phyloP scores from a whole-genome alignment of 2,329 filamentous ascomycete species.

The Epichloe brachyelytri region DNA sequence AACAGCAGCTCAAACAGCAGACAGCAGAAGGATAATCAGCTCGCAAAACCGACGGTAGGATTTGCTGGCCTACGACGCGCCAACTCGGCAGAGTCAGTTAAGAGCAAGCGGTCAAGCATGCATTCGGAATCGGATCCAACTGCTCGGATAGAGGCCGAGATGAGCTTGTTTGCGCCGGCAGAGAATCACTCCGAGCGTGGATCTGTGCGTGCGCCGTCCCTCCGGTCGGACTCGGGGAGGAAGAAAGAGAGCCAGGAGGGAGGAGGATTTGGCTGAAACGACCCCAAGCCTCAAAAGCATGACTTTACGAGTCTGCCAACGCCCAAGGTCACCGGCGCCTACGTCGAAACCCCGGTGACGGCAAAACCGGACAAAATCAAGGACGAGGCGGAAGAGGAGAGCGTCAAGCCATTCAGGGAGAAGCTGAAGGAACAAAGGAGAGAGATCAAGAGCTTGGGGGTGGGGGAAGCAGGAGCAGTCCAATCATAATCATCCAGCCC shows the following conservation, averaged over 20 bases:
- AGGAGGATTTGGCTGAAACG: conserved; percentile 21
- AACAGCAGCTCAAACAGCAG: conserved; percentile 4
- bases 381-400: not conserved
- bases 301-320: conserved; percentile 39
- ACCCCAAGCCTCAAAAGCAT: conserved; percentile 31
- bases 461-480: not conserved
- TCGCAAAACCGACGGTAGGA: conserved; percentile 28
- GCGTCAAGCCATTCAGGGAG: conserved; percentile 3
- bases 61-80: conserved; percentile 32
- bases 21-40: conserved; percentile 12
- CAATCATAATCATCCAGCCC: conserved; percentile 4
- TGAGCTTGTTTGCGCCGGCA: conserved; percentile 39
- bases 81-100: conserved; percentile 32
- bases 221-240: conserved; percentile 19
- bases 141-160: conserved; percentile 43
- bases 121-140: conserved; percentile 41
- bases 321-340: conserved; percentile 41
- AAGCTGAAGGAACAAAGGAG: conserved; percentile 9
- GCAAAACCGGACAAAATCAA: conserved; percentile 24
- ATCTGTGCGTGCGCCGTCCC: conserved; percentile 37
- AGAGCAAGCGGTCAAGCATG: conserved; percentile 35
- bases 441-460: not conserved
- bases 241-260: conserved; percentile 10
- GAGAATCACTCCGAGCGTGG: conserved; percentile 44
- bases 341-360: conserved; percentile 42